Evolutionary conservation across 179 eudicot genomes (phyloP).

Genomic region (Corrigiola litoralis): DNA sequence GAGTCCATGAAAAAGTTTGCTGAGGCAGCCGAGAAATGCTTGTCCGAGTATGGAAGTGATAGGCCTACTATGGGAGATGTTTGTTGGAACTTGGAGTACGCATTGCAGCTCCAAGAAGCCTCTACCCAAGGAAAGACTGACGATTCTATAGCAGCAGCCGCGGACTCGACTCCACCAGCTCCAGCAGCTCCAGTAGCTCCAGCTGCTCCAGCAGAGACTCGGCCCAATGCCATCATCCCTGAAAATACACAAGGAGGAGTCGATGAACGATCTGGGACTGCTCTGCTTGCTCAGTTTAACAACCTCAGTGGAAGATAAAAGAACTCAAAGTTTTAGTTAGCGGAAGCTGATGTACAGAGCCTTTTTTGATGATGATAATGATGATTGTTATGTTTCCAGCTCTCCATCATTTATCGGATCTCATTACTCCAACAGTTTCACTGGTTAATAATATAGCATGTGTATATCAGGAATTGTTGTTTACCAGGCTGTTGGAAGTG

Average conservation of each 20-base stretch:
- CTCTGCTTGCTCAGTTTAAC: conserved; percentile 59
- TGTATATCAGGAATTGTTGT: not conserved
- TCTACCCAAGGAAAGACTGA: conserved; percentile 45
- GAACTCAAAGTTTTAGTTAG: not conserved
- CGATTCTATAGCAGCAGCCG: conserved; percentile 21
- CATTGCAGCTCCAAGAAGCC: conserved; percentile 78
- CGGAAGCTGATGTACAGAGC: conserved; percentile 1
- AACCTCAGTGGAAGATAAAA: conserved; percentile 63
- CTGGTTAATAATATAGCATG: not conserved
- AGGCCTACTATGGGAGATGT: conserved; percentile 97
- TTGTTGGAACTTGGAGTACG: conserved; percentile 85
- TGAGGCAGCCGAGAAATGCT: conserved; percentile 92
- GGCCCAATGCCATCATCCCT: conserved; percentile 26
- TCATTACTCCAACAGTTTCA: not conserved
- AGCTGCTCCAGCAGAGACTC: conserved; percentile 3
- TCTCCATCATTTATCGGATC: not conserved
- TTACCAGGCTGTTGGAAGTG: conserved; percentile 6
- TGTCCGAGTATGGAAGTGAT: conserved; percentile 83
- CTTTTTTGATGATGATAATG: conserved; percentile 1
- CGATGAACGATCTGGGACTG: conserved; percentile 47
- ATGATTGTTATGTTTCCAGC: not conserved
- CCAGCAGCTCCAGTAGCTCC: not conserved
- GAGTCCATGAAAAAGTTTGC: conserved; percentile 77
- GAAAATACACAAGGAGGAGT: conserved; percentile 23
- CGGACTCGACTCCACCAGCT: not conserved